Percentiles rank a stretch among this genome's conserved stretches.
These are phyloP conservation scores for Tulasnella sp. DNA, from an alignment of 768 basidiomycete genomes.

Conservation along the genomic window DNA sequence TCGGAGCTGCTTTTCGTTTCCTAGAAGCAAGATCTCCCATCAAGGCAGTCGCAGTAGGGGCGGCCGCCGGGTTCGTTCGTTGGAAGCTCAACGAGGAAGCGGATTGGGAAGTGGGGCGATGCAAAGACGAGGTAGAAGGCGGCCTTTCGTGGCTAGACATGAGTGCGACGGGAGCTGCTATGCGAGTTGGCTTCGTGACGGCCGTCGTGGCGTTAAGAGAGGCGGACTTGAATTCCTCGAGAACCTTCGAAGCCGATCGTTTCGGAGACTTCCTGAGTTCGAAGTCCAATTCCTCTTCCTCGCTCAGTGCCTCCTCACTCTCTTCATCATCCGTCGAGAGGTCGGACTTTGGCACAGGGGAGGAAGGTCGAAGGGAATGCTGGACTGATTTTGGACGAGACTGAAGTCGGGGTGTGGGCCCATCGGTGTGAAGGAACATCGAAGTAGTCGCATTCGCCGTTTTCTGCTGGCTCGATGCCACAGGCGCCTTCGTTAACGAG, in stretches of 20 bases:
- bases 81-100: not conserved
- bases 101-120: not conserved
- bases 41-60: not conserved
- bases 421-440: too few relatives aligned
- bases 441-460: not conserved
- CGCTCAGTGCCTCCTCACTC: not conserved
- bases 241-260: not conserved
- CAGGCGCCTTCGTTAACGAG: not conserved
- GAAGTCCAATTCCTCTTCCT: not conserved
- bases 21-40: not conserved
- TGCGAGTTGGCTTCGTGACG: not conserved
- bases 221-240: slow-evolving; percentile 5
- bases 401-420: not conserved
- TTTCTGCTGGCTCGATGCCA: not conserved
- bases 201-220: not conserved
- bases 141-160: not conserved
- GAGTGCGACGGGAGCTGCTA: not conserved
- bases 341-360: not conserved
- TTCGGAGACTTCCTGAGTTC: not conserved
- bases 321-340: not conserved
- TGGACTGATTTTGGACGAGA: not conserved
- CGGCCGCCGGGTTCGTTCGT: not conserved
- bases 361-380: not conserved
- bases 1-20: slow-evolving; percentile 8
- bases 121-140: not conserved